phyloP scores from a whole-genome alignment of 345 rosid species.

The Euphorbia pulcherrima region DNA sequence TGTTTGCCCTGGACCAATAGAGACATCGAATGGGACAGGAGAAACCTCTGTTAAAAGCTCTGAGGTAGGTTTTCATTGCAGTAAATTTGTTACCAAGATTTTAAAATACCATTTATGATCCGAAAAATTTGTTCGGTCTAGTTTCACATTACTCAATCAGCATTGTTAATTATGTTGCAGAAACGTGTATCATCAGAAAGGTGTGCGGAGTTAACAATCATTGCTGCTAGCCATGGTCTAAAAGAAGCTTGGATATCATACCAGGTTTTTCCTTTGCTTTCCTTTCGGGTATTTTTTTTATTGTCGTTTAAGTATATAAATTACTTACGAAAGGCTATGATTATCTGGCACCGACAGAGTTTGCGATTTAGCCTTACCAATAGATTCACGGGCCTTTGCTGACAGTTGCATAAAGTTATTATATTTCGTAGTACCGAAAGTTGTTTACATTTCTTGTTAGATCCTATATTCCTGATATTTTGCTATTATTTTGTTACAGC shows the following conservation, averaged over 20 bases:
- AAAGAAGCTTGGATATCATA: constrained; percentile 95
- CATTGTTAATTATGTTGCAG: constrained; percentile 31
- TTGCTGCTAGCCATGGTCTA: constrained; percentile 73
- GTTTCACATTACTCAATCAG: neutral
- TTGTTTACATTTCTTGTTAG: neutral
- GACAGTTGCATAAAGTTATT: neutral
- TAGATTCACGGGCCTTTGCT: neutral
- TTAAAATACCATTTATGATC: neutral
- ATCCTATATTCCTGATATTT: neutral
- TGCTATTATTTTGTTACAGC: constrained; percentile 48
- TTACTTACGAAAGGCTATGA: neutral
- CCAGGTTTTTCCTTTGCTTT: constrained; percentile 59
- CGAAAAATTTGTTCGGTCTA: neutral
- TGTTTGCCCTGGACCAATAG: constrained; percentile 94
- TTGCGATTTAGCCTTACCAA: neutral
- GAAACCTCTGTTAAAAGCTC: constrained; percentile 41
- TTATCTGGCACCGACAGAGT: neutral
- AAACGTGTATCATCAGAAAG: constrained; percentile 76
- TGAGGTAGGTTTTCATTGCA: constrained; percentile 39
- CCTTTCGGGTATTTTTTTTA: neutral
- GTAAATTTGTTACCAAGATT: no score
- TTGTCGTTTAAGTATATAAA: neutral
- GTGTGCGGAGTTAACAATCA: constrained; percentile 77
- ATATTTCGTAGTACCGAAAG: neutral
- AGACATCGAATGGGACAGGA: constrained; percentile 59